A percentile compares a stretch with the other conserved stretches of the same genome.
Conservation (phyloP, 169 alveolate species). For the Perkinsus olseni region DNA sequence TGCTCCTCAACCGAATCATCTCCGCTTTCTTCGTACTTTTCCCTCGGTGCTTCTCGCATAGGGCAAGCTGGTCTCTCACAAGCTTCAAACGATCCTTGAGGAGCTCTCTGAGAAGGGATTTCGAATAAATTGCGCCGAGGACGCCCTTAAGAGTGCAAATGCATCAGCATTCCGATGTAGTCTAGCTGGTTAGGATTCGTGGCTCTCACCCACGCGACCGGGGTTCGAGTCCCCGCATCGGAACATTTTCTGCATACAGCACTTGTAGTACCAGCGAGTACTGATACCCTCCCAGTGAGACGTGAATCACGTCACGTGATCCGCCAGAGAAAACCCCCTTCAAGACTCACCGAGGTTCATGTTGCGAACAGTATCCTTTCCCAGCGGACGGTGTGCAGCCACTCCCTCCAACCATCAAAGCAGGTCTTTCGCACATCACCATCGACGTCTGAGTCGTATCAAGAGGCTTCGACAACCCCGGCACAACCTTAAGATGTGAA, state of each 20-base stretch:
- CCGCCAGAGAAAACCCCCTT: too few relatives aligned
- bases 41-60: background rate
- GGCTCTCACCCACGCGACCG: constrained; percentile 7
- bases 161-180: background rate
- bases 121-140: background rate
- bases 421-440: background rate
- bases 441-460: background rate
- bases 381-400: background rate
- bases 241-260: background rate
- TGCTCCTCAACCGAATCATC: background rate
- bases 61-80: background rate
- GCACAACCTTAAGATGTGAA: background rate
- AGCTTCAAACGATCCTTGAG: background rate
- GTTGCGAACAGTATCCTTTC: background rate
- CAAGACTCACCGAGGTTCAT: background rate
- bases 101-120: background rate
- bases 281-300: background rate
- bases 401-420: background rate
- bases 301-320: background rate
- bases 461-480: background rate
- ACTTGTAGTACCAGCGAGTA: background rate
- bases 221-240: constrained; percentile 6
- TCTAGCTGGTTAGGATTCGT: constrained; percentile 3
- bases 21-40: background rate
- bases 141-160: background rate